Base-by-base conservation (phyloP, 2,329 filamentous ascomycete species). In the Stylonectria norvegica region DNA sequence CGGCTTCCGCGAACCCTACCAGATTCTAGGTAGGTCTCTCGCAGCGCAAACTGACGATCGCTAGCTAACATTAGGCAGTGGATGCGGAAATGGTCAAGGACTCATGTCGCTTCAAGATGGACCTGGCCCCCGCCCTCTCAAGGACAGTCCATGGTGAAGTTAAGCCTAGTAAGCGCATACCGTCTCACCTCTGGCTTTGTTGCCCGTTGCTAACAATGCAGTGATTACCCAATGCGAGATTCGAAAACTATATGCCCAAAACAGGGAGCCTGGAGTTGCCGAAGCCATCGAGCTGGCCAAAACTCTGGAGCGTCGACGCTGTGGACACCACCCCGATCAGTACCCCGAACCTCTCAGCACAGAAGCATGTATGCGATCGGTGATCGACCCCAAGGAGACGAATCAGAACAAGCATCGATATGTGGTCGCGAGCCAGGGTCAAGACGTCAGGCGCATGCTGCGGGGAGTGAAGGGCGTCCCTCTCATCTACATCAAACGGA, bases 1-100 rank as follows among this genome's bases (percentile, higher is more conserved):
- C 62, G 85, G 86, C 45, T 96, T 96, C 65, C 87, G 90, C 54
- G 86, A 93, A 68, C 89, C 93, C 9, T 97, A 96, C 69, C 93
- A 97, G 69, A 84, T 95, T 36, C 72, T 95, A 30, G 73, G 81
- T 85, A 69, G 42, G 70, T 59, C 43, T 14, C 30, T 15, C 17
- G 30, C 38, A 37, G 31, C 15, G 32, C 30, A 16, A 25, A 22
- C 15, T 23, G 20, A n/a, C 5, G 5, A 39, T 42, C 31, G 40
- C 25, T 42, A 49, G 52, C 48, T 62, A 38, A 61, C 49, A 47
- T 20, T 15, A 28, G 10, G 3, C 54, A 80, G 82, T 96, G 46
- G 90, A 95, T 61, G 86, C 88, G 43, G 81, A 89, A 50, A 87
- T 97, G 55, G 78, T 97, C 36, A 76, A 79, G 58, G 88, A 94